A percentile compares a stretch with the other conserved stretches of the same genome.
Conservation (phyloP, 23 red algal species). For the Gracilariopsis chorda region DNA sequence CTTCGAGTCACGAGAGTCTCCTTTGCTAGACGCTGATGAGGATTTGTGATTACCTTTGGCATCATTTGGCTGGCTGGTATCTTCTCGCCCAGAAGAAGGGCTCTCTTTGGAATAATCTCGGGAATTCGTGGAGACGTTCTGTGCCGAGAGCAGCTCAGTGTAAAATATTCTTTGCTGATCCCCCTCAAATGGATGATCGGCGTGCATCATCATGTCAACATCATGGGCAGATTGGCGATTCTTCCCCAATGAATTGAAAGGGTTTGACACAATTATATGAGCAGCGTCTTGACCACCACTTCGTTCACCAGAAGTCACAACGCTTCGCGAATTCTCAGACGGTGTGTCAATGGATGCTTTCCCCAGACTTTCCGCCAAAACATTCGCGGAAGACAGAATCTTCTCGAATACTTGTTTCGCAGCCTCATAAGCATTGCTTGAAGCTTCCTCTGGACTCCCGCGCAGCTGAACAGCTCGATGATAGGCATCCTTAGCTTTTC, state of each 20-base stretch:
- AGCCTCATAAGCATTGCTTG: conserved; percentile 9
- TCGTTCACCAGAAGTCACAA: neutral
- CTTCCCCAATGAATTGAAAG: conserved; percentile 27
- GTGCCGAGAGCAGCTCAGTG: conserved; percentile 12
- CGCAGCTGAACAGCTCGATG: conserved; percentile 32
- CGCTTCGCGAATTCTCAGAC: neutral
- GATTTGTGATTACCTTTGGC: neutral
- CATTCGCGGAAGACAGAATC: conserved; percentile 8
- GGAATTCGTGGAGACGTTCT: neutral
- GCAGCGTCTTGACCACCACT: neutral
- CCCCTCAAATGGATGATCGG: conserved; percentile 47
- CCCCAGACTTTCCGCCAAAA: conserved; percentile 36
- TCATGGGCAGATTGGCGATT: neutral
- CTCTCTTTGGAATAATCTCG: neutral
- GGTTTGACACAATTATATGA: conserved; percentile 33
- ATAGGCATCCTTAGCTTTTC: conserved; percentile 3
- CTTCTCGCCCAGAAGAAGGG: neutral
- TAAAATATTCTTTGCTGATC: conserved; percentile 55
- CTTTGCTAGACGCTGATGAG: neutral
- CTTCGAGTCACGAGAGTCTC: neutral
- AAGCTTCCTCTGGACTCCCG: conserved; percentile 33
- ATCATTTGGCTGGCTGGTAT: neutral
- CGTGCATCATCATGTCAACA: conserved; percentile 21
- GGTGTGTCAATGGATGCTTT: neutral
- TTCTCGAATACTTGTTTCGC: conserved; percentile 46